Evolutionary conservation across 192 early-diverging fungal genomes (phyloP).

Genomic region (Podila epicladia): DNA sequence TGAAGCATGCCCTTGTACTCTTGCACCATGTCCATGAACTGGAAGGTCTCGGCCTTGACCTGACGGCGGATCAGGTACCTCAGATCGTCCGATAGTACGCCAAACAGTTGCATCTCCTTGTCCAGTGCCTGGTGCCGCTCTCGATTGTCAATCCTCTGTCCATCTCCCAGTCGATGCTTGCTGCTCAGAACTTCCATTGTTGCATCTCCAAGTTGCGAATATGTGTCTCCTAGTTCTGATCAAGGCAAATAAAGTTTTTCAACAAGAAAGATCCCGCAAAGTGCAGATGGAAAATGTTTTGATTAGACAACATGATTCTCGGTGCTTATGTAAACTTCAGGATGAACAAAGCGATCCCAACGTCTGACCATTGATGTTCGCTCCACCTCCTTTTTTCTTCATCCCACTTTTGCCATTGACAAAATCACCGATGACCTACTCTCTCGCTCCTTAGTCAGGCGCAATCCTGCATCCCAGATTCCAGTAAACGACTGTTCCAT

Average conservation of each 20-base stretch:
- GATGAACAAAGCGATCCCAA: no score
- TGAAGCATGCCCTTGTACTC: constrained; percentile 61
- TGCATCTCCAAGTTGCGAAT: constrained; percentile 59
- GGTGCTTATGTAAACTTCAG: no score
- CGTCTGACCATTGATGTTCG: no score
- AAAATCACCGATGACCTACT: constrained; percentile 18
- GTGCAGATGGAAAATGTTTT: no score
- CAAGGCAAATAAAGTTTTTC: neutral
- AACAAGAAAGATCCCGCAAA: no score
- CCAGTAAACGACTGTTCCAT: constrained; percentile 48
- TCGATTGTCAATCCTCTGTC: constrained; percentile 47
- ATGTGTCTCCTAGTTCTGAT: constrained; percentile 45
- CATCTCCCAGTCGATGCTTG: constrained; percentile 60
- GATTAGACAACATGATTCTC: no score
- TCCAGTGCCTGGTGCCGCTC: constrained; percentile 57
- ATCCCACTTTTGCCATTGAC: neutral
- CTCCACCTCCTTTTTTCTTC: neutral
- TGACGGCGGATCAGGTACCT: constrained; percentile 55
- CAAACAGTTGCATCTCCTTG: constrained; percentile 61
- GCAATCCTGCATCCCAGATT: constrained; percentile 34
- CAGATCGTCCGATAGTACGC: constrained; percentile 58
- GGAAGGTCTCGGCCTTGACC: constrained; percentile 55
- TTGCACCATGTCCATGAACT: constrained; percentile 58
- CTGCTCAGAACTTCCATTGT: constrained; percentile 61
- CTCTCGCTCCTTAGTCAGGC: constrained; percentile 44